Evolutionary conservation across 257 asterid genomes (phyloP), one percentile per base, ranked within the genome.

Genomic region (Nicotiana sylvestris): DNA sequence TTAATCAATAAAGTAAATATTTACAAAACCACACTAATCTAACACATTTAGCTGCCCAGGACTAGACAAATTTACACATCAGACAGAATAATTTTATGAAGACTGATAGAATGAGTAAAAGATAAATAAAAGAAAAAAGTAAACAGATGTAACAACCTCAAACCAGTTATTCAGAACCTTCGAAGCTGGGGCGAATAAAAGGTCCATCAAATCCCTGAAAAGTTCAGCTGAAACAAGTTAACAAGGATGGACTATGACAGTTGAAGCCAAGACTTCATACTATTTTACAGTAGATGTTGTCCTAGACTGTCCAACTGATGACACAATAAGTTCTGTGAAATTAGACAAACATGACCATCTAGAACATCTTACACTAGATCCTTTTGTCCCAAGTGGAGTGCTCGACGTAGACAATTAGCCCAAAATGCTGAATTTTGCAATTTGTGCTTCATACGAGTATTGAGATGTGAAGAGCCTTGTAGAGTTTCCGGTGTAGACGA

Each of bases 111-210:
- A 8, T 13, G 29, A 51, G 80, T 27, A 46, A 51, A 49, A 9
- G 17, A 76, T 51, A 51, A 16, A 6, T 46, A 43, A 74, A 32
- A 10, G 76, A 6, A 68, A 25, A 2, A n/a, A 55, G 29, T 68
- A 77, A 64, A 9, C 25, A 37, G 80, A 37, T 57, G 66, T 74
- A 62, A 81, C 82, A 88, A 96, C 99, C 99, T 96, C 98, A 85
- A 96, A 96, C 99, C 98, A 96, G 80, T 91, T 94, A 87, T 96
- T 89, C 84, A 96, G 86, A 86, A 96, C 93, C 92, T 93, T 94
- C 13, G 99, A 94, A 77, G 98, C 97, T 76, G 98, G 99, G 70
- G 98, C 87, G 82, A 96, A 86, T 85, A 96, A 82, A 72, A 96
- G 96, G 83, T 96, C 98, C 93, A 92, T 81, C 88, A 94, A 94